Evolutionary conservation across 805 yeast genomes (phyloP).

Genomic region (Metschnikowia vanudenii): DNA sequence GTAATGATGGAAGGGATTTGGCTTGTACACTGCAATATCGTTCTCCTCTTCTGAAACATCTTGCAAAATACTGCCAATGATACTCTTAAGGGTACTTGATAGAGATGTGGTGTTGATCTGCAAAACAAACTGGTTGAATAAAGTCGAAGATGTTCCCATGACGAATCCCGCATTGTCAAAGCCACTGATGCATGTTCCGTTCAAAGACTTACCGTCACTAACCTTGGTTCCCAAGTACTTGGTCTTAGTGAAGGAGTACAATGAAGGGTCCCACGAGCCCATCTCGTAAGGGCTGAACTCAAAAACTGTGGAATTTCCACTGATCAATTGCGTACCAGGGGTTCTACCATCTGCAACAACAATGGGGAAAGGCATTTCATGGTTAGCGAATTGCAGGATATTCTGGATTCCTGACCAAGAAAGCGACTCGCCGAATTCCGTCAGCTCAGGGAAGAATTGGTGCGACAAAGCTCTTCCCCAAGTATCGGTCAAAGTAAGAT

Average conservation of each 20-base stretch:
- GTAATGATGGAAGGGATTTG: slow-evolving; percentile 37
- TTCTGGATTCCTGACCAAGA: slow-evolving; percentile 33
- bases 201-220: slow-evolving; percentile 53
- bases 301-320: slow-evolving; percentile 38
- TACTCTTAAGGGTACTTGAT: slow-evolving; percentile 23
- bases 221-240: slow-evolving; percentile 70
- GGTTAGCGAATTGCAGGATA: slow-evolving; percentile 25
- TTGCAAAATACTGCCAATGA: slow-evolving; percentile 27
- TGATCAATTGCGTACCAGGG: slow-evolving; percentile 30
- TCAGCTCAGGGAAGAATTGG: slow-evolving; percentile 34
- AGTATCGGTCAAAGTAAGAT: slow-evolving; percentile 38
- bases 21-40: slow-evolving; percentile 40
- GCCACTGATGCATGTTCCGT: slow-evolving; percentile 56
- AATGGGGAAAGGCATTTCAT: slow-evolving; percentile 41
- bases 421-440: slow-evolving; percentile 28
- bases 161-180: slow-evolving; percentile 62
- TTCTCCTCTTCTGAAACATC: slow-evolving; percentile 26
- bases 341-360: slow-evolving; percentile 40
- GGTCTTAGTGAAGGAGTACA: slow-evolving; percentile 61
- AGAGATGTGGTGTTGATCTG: slow-evolving; percentile 24
- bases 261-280: slow-evolving; percentile 86
- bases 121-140: slow-evolving; percentile 36
- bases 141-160: slow-evolving; percentile 40
- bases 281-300: slow-evolving; percentile 45
- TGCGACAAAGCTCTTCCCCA: slow-evolving; percentile 45